Conservation (phyloP, 208 protist species). For the Crithidia fasciculata region DNA sequence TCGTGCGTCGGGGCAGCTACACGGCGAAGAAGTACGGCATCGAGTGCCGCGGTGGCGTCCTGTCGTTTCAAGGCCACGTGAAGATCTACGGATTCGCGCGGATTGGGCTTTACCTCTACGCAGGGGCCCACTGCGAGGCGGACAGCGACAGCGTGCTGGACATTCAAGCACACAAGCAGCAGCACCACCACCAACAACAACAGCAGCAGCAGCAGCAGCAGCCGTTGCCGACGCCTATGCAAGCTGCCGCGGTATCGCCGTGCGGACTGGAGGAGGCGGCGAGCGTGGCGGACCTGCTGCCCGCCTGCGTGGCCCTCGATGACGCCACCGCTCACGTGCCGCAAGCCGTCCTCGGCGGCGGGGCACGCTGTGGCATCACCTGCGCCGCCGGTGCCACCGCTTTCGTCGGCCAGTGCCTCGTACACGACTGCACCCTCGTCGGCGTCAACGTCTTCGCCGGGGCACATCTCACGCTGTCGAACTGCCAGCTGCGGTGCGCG, state of each 20-base stretch:
- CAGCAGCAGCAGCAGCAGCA: background rate
- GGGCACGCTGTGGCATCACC: conserved; percentile 57
- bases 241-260: background rate
- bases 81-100: conserved; percentile 69
- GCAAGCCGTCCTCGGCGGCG: conserved; percentile 59
- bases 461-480: conserved; percentile 55
- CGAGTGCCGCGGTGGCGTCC: conserved; percentile 54
- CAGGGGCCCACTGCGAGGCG: conserved; percentile 43
- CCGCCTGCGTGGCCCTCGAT: conserved; percentile 63
- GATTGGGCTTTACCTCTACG: conserved; percentile 64
- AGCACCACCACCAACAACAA: background rate
- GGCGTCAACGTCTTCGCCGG: conserved; percentile 56
- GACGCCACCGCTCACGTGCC: conserved; percentile 55
- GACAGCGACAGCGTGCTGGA: conserved; percentile 56
- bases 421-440: conserved; percentile 48
- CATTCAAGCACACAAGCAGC: conserved; percentile 36
- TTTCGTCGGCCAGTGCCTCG: conserved; percentile 44
- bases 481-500: conserved; percentile 35
- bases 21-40: conserved; percentile 61
- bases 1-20: conserved; percentile 62
- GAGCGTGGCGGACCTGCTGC: conserved; percentile 37
- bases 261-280: conserved; percentile 7
- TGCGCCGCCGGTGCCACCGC: conserved; percentile 50
- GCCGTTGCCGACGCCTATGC: background rate
- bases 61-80: conserved; percentile 69